A percentile compares a stretch with the other conserved stretches of the same genome.
These are phyloP conservation scores for Cenchrus americanus DNA, from an alignment of 176 grass and related monocot genomes.

Conservation along the genomic window DNA sequence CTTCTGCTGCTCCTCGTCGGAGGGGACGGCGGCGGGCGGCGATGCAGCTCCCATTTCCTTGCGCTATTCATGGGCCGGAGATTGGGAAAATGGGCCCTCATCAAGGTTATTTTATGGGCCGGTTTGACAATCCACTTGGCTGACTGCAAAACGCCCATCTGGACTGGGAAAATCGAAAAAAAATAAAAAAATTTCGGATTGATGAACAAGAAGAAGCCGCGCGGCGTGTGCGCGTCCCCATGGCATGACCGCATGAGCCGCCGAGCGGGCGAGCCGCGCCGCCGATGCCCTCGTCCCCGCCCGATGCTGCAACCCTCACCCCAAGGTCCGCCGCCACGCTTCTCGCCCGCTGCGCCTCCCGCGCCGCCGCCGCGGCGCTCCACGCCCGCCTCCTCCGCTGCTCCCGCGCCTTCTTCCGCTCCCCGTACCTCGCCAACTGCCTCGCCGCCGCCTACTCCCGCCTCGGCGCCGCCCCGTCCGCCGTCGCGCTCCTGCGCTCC, in stretches of 20 bases:
- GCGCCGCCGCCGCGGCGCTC: conserved; percentile 41
- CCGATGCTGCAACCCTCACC: background rate
- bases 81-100: background rate
- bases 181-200: too few relatives aligned
- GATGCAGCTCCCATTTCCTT: background rate
- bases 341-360: conserved; percentile 49
- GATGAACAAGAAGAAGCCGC: background rate
- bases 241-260: background rate
- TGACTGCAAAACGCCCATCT: background rate
- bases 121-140: background rate
- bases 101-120: background rate
- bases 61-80: background rate
- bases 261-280: conserved; percentile 5
- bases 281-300: conserved; percentile 22
- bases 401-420: conserved; percentile 45
- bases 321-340: conserved; percentile 38
- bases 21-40: background rate
- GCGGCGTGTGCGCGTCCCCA: background rate
- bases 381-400: conserved; percentile 69
- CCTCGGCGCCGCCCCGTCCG: conserved; percentile 38
- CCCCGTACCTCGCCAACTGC: conserved; percentile 62
- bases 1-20: background rate
- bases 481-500: conserved; percentile 45
- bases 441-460: conserved; percentile 67
- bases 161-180: too few relatives aligned